Conservation (phyloP, 352 stramenopile species). For the Pythium oligandrum region DNA sequence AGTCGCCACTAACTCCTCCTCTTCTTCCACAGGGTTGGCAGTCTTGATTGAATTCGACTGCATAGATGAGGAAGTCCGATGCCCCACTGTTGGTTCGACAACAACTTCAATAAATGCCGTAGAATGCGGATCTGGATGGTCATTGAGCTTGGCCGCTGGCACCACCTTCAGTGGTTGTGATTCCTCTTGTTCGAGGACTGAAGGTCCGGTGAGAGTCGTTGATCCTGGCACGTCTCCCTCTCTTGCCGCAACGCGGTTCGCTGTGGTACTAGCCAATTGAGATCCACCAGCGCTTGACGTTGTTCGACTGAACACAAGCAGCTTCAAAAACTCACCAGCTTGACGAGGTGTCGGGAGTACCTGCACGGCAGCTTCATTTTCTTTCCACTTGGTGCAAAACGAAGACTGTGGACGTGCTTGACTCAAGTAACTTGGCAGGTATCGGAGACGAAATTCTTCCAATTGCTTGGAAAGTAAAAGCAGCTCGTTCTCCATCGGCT, state of each 20-base stretch:
- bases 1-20: not conserved
- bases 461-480: no score
- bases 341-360: constrained; percentile 2
- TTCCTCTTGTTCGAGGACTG: not conserved
- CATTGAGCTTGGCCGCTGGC: not conserved
- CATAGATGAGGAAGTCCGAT: constrained; percentile 1
- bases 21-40: not conserved
- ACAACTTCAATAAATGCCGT: constrained; percentile 5
- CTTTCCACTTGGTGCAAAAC: constrained; percentile 14
- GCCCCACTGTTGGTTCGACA: constrained; percentile 7
- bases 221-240: no score
- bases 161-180: not conserved
- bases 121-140: not conserved
- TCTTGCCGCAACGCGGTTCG: no score
- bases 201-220: no score
- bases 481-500: no score
- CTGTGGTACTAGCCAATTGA: no score
- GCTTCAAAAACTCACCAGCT: constrained; percentile 5
- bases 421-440: constrained; percentile 5
- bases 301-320: constrained; percentile 11
- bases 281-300: not conserved
- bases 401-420: constrained; percentile 7
- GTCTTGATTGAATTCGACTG: not conserved
- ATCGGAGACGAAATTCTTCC: not conserved
- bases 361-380: constrained; percentile 1